Evolutionary conservation across 2,329 filamentous ascomycete genomes (phyloP).

Genomic region (Fusarium ramigenum): DNA sequence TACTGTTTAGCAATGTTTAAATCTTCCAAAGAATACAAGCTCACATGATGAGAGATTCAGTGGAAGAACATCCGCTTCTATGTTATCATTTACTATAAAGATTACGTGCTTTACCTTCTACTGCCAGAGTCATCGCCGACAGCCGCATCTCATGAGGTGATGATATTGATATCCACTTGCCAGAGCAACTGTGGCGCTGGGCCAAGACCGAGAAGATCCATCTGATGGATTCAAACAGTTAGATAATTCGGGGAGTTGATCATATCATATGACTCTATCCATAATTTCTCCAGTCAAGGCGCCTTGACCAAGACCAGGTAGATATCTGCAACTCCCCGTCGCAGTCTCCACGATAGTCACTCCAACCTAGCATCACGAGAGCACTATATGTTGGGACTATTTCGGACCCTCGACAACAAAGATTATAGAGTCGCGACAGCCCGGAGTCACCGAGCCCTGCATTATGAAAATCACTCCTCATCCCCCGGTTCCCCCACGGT

Average conservation of each 20-base stretch:
- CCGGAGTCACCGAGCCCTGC: constrained; percentile 21
- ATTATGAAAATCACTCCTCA: background rate
- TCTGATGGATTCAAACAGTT: background rate
- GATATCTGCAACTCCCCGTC: background rate
- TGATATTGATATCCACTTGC: background rate
- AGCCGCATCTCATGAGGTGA: background rate
- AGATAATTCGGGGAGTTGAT: constrained; percentile 29
- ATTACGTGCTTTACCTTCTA: background rate
- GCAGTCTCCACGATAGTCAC: background rate
- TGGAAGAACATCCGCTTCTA: background rate
- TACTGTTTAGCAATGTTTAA: background rate
- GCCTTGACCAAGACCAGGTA: background rate
- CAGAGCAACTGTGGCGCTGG: background rate
- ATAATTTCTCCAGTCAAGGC: constrained; percentile 4
- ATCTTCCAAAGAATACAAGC: too few relatives aligned
- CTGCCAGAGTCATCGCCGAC: background rate
- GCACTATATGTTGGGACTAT: background rate
- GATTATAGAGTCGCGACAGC: background rate
- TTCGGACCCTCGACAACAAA: background rate
- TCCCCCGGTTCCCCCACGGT: background rate
- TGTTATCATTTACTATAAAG: background rate
- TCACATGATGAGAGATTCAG: too few relatives aligned
- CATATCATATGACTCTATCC: constrained; percentile 2
- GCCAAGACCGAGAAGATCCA: background rate
- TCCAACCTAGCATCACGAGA: background rate